phyloP scores from a whole-genome alignment of 306 rosid species.

The Acacia melanoxylon region DNA sequence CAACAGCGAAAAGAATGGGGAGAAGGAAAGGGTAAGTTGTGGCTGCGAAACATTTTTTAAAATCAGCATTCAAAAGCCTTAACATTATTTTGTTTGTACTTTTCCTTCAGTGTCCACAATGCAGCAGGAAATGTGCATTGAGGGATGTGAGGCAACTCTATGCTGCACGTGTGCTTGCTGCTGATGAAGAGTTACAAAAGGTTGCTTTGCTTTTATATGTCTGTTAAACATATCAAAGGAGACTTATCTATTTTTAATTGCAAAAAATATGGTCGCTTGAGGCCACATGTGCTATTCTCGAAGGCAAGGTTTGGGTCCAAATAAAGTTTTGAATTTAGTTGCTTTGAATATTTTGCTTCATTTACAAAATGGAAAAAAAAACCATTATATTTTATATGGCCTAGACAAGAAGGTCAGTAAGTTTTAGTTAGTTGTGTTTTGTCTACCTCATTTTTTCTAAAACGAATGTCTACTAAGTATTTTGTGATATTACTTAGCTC shows the following conservation, averaged over 20 bases:
- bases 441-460: no score
- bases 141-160: conserved; percentile 80
- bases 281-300: conserved; percentile 65
- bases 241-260: conserved; percentile 19
- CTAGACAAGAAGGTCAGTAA: no score
- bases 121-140: conserved; percentile 64
- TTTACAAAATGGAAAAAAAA: no score
- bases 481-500: no score
- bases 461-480: no score
- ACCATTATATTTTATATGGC: background rate
- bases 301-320: conserved; percentile 55
- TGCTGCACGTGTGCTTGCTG: conserved; percentile 56
- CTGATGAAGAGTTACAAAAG: conserved; percentile 76
- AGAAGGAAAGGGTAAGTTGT: conserved; percentile 56
- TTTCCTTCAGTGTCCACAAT: conserved; percentile 74
- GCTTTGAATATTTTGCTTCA: background rate
- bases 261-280: conserved; percentile 73
- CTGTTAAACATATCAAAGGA: background rate
- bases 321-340: background rate
- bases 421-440: no score
- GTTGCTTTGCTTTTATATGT: conserved; percentile 36
- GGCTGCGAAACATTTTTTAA: background rate
- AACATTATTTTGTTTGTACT: conserved; percentile 12
- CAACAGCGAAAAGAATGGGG: conserved; percentile 50
- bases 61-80: background rate